Percentiles rank a stretch among this genome's conserved stretches.
Evolutionary conservation across 306 rosid species (phyloP).

Genomic region (Cucurbita argyrosperma): DNA sequence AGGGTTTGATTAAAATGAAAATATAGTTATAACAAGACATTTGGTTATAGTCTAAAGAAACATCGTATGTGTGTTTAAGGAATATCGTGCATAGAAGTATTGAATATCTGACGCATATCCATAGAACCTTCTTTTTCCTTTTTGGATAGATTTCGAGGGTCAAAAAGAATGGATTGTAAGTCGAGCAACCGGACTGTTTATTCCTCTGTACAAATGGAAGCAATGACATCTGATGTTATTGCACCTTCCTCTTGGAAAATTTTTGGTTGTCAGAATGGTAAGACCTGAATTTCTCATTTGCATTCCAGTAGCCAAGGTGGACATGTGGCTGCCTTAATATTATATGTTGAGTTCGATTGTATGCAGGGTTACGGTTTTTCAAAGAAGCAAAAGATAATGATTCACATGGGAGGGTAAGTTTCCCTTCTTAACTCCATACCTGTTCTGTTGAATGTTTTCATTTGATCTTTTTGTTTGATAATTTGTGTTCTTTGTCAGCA

Average conservation of each 20-base stretch:
- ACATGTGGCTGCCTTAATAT: neutral
- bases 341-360: slow-evolving; percentile 5
- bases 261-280: slow-evolving; percentile 88
- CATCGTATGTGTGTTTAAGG: neutral
- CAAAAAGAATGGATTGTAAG: slow-evolving; percentile 27
- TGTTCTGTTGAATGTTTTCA: slow-evolving; percentile 7
- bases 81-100: neutral
- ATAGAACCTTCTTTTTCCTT: neutral
- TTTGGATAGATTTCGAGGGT: slow-evolving; percentile 40
- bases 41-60: neutral
- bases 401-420: slow-evolving; percentile 44
- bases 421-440: slow-evolving; percentile 4
- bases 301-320: neutral
- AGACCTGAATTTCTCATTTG: slow-evolving; percentile 13
- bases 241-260: slow-evolving; percentile 91
- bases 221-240: slow-evolving; percentile 61
- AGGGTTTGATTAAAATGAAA: neutral
- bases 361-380: slow-evolving; percentile 71
- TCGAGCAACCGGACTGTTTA: slow-evolving; percentile 34
- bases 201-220: slow-evolving; percentile 34
- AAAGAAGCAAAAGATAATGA: slow-evolving; percentile 70
- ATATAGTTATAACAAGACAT: neutral
- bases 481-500: slow-evolving; percentile 26
- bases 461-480: neutral
- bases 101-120: neutral